Conservation (phyloP, 805 yeast genomes). For the Hanseniaspora meyeri region DNA sequence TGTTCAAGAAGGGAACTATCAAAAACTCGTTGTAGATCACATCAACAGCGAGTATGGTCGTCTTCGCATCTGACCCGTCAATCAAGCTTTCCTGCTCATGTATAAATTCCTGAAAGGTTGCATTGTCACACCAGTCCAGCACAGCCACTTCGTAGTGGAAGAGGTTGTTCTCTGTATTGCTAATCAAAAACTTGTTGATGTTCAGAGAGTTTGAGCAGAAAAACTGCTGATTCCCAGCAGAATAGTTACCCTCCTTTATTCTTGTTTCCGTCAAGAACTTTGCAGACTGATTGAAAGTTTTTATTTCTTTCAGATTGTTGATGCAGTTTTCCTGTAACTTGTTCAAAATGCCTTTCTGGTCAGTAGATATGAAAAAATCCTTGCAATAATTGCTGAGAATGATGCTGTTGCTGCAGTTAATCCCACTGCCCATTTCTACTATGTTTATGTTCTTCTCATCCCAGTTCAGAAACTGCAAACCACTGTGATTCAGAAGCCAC, state of each 20-base stretch:
- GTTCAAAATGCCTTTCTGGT: slow-evolving; percentile 25
- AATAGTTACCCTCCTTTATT: neutral
- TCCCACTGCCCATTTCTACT: slow-evolving; percentile 28
- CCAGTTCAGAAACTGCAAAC: slow-evolving; percentile 15
- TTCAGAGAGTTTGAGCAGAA: slow-evolving; percentile 9
- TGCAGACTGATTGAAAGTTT: slow-evolving; percentile 17
- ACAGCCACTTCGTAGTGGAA: slow-evolving; percentile 18
- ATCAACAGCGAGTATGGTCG: slow-evolving; percentile 27
- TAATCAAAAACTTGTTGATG: neutral
- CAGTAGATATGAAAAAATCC: slow-evolving; percentile 23
- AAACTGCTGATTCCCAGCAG: neutral
- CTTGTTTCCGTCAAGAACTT: slow-evolving; percentile 9
- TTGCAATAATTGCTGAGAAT: slow-evolving; percentile 24
- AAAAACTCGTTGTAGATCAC: slow-evolving; percentile 28
- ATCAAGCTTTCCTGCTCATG: neutral
- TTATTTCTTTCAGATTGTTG: slow-evolving; percentile 22
- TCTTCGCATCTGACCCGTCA: neutral
- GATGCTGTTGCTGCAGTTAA: slow-evolving; percentile 23
- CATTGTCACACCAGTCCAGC: slow-evolving; percentile 23
- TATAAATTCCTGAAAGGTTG: neutral
- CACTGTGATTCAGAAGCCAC: slow-evolving; percentile 25
- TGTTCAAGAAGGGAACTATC: slow-evolving; percentile 24
- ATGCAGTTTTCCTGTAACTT: slow-evolving; percentile 22
- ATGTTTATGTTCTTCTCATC: neutral
- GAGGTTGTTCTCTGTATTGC: slow-evolving; percentile 1